Evolutionary conservation across 768 basidiomycete species (phyloP).

Genomic region (Tephrocybe sp.): DNA sequence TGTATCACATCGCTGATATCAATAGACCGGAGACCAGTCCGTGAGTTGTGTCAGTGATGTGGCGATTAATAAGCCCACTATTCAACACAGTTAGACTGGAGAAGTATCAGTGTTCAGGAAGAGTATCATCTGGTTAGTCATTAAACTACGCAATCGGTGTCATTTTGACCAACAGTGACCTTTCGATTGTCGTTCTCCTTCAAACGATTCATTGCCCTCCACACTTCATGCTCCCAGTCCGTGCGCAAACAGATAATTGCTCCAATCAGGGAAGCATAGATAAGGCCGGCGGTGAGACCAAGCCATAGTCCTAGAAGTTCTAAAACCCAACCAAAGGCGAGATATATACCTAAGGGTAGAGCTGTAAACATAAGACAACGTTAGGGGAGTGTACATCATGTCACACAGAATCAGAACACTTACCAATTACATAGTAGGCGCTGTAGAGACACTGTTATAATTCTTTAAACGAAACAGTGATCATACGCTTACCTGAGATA

Average conservation of each 20-base stretch:
- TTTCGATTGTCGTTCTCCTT: too few relatives aligned
- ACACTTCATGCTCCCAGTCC: constrained; percentile 70
- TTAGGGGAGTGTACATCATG: too few relatives aligned
- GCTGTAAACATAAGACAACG: constrained; percentile 40
- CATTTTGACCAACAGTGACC: too few relatives aligned
- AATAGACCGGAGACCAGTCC: too few relatives aligned
- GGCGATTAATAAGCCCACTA: too few relatives aligned
- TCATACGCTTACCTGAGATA: constrained; percentile 70
- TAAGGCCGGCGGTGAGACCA: constrained; percentile 67
- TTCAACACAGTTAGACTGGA: too few relatives aligned
- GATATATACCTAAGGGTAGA: constrained; percentile 77
- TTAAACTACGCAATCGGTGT: too few relatives aligned
- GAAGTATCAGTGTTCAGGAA: too few relatives aligned
- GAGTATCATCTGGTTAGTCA: too few relatives aligned
- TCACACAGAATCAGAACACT: not conserved
- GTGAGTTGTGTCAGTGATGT: too few relatives aligned
- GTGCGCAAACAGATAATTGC: constrained; percentile 52
- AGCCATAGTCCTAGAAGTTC: constrained; percentile 83
- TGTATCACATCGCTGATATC: too few relatives aligned
- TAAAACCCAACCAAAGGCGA: constrained; percentile 60
- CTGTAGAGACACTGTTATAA: constrained; percentile 26
- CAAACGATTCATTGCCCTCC: constrained; percentile 59
- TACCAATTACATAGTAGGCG: constrained; percentile 79
- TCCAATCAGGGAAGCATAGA: constrained; percentile 54
- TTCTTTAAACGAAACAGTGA: not conserved